phyloP scores from a whole-genome alignment of 1,284 basidiomycete genomes.

The Tausonia pullulans region DNA sequence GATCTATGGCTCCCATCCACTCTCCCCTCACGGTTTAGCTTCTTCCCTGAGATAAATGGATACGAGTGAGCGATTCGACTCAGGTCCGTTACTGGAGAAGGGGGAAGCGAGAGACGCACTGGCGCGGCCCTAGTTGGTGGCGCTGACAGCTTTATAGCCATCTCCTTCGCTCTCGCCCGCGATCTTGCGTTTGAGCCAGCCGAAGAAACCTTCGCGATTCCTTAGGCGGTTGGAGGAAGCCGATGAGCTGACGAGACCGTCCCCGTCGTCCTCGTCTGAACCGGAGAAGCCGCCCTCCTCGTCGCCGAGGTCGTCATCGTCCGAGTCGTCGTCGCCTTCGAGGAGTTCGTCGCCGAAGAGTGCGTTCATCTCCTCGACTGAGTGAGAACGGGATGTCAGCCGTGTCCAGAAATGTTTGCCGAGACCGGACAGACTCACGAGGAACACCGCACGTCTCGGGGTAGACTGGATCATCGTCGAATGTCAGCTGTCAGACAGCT shows the following conservation, averaged over 20 bases:
- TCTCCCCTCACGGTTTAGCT: no score
- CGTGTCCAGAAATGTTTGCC: background rate
- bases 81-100: no score
- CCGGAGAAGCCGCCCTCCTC: background rate
- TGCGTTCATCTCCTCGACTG: constrained; percentile 38
- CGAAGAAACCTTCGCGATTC: constrained; percentile 19
- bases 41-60: no score
- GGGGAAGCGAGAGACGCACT: no score
- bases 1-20: no score
- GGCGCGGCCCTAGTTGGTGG: no score
- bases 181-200: constrained; percentile 14
- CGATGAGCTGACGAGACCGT: no score
- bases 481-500: background rate
- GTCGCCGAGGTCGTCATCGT: background rate
- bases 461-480: constrained; percentile 46
- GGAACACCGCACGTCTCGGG: constrained; percentile 39
- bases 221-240: no score
- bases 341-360: constrained; percentile 37
- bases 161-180: background rate
- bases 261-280: background rate
- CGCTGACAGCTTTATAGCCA: background rate
- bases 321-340: background rate
- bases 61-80: no score
- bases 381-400: background rate
- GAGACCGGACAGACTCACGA: background rate